A percentile compares a stretch with the other conserved stretches of the same genome.
These are phyloP conservation scores for Limtongozyma cylindracea DNA, from an alignment of 805 yeast genomes.

Conservation along the genomic window DNA sequence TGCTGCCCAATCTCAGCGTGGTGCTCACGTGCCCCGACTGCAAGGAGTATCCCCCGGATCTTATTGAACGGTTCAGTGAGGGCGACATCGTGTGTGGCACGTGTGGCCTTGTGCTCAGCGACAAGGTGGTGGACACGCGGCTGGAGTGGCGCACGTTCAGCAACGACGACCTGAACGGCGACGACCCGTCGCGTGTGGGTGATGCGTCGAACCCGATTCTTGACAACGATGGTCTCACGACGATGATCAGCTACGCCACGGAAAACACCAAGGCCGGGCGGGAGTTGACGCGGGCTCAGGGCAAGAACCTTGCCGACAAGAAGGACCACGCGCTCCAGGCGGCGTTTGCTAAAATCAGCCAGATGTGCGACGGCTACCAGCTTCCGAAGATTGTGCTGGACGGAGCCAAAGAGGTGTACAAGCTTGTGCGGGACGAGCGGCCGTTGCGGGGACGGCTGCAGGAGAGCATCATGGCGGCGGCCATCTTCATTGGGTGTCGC, in stretches of 20 bases:
- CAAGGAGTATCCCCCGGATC: slow-evolving; percentile 83
- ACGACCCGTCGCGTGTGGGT: slow-evolving; percentile 98
- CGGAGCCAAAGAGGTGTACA: slow-evolving; percentile 92
- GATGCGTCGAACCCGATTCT: slow-evolving; percentile 85
- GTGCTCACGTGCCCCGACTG: slow-evolving; percentile 90
- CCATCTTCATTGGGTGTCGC: slow-evolving; percentile 83
- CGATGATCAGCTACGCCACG: slow-evolving; percentile 72
- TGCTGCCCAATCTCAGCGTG: slow-evolving; percentile 69
- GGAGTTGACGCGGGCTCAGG: slow-evolving; percentile 78
- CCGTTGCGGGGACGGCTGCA: slow-evolving; percentile 75
- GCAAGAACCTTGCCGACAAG: slow-evolving; percentile 61
- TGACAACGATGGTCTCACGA: slow-evolving; percentile 78
- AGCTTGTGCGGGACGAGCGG: slow-evolving; percentile 70
- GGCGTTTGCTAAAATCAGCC: slow-evolving; percentile 77
- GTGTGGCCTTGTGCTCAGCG: slow-evolving; percentile 86
- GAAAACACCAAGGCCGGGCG: slow-evolving; percentile 74
- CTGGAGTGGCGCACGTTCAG: slow-evolving; percentile 98
- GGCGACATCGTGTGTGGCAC: slow-evolving; percentile 98
- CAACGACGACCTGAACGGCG: slow-evolving; percentile 94
- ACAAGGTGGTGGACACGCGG: slow-evolving; percentile 78
- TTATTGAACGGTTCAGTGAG: slow-evolving; percentile 84
- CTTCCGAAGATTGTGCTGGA: slow-evolving; percentile 89
- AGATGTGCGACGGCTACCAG: slow-evolving; percentile 93
- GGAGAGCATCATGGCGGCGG: slow-evolving; percentile 90
- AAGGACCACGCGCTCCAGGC: slow-evolving; percentile 72